phyloP scores from a whole-genome alignment of 345 rosid genomes.

The Populus deltoides region DNA sequence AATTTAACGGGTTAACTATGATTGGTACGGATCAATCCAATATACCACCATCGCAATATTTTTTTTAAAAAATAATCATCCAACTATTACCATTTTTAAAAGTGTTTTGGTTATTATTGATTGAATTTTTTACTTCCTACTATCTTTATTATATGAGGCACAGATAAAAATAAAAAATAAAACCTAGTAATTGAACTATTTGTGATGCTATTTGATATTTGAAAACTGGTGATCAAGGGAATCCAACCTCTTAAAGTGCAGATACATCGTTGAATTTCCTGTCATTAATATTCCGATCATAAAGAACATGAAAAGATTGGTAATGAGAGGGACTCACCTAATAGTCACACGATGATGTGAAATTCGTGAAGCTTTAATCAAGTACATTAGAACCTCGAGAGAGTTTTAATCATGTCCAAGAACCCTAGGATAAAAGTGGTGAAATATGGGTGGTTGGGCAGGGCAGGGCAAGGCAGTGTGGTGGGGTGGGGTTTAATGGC shows the following conservation, averaged over 20 bases:
- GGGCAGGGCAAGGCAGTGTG: not conserved
- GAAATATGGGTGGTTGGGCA: not conserved
- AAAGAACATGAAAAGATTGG: not conserved
- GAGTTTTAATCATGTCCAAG: not conserved
- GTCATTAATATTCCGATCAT: not conserved
- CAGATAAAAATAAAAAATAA: too few relatives aligned
- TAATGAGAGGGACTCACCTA: not conserved
- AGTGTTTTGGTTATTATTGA: too few relatives aligned
- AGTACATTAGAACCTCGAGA: too few relatives aligned
- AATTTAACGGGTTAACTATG: accelerated
- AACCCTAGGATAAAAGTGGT: not conserved
- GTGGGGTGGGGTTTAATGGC: not conserved
- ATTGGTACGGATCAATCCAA: accelerated
- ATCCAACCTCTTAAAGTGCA: not conserved
- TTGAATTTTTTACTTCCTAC: too few relatives aligned
- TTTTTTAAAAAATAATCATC: too few relatives aligned
- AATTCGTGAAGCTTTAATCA: not conserved
- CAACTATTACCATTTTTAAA: too few relatives aligned
- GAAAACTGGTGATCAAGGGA: not conserved
- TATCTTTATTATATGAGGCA: too few relatives aligned
- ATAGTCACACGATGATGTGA: not conserved
- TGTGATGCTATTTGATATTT: not conserved
- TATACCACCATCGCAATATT: accelerated
- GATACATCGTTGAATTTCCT: not conserved
- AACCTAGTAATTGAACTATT: not conserved